Evolutionary conservation across 352 stramenopile species (phyloP), one percentile per base, ranked within the genome.

Genomic region (Phytopythium ostracodes): DNA sequence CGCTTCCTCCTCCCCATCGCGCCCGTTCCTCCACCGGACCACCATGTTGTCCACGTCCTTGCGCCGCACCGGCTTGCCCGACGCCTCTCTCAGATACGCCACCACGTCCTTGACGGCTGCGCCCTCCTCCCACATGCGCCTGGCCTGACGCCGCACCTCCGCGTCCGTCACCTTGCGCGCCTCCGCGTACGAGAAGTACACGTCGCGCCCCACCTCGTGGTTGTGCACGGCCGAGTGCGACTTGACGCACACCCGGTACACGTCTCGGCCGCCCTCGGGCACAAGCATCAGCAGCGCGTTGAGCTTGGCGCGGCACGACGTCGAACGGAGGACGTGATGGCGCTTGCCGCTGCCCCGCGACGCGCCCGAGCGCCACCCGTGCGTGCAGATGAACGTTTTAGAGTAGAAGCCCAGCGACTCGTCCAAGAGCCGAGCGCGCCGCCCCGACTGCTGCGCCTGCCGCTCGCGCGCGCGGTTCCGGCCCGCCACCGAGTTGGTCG

Each of bases 331-430:
- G 2, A n/a, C 42, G 42, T 54, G 47, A 5, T 27, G 47, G 24
- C 47, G 24, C 22, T 54, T 54, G 24, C 47, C 24, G 47, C 24
- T 31, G 24, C 47, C 47, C 47, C 47, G 47, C 17, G 47, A 31
- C 14, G 47, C 47, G 47, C 47, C 14, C 47, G 24, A 11, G 33
- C 33, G 2, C 24, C 10, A n/a, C 27, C 24, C 47, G 47, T 36
- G 47, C 47, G 47, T 54, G 47, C 47, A 54, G 12, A 54, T 35
- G 47, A 54, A 54, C 47, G 27, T 33, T 24, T 54, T 54, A 24
- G 47, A 36, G 47, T 54, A 54, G 27, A 18, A 54, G 24, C 47
- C 24, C 10, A 54, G 22, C 12, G 24, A 22, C 12, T 31, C 47
- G 24, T 54, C 47, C 47, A 54, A 8, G 11, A 54, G 22, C 24